Evolutionary conservation across 805 yeast species (phyloP), one percentile per base, ranked within the genome.

Genomic region (Lipomyces chichibuensis): DNA sequence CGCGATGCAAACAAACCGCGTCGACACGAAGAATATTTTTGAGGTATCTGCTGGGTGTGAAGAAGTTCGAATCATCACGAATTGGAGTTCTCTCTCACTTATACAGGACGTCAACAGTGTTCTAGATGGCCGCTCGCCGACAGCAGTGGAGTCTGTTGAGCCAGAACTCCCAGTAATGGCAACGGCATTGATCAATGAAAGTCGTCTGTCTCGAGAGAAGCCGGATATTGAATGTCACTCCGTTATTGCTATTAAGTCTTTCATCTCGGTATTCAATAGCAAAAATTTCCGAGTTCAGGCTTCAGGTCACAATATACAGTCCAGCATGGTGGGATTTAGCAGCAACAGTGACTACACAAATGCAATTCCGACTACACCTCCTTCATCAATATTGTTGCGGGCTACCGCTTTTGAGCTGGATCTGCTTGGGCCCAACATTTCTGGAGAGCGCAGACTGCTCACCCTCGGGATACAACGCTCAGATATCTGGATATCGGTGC

Each of bases 361-460:
- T 9, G 29, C 43, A 23, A 37, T 53, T 20, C 25, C 20, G 6
- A 17, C 13, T 17, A 23, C 59, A 9, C 6, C n/a, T 20, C 61
- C 65, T 13, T 63, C 69, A 13, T 67, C 71, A 5, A n/a, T 64
- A 11, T 20, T 64, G 14, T 25, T 69, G 59, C 56, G 67, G 3
- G 53, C 66, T 1, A 58, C 60, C 4, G 64, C 70, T 2, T 39
- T 66, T 14, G 70, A 66, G 53, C 25, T 66, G 9, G 71, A 65
- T 23, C 14, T 69, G 4, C 37, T 69, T 25, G 57, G 54, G 35
- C 65, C 67, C 17, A 59, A 25, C 25, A 43, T 52, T 11, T 25
- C 60, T n/a, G 56, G 61, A 23, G 66, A 67, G 29, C 37, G 60
- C 13, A 55, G 64, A 17, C 37, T 67, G 14, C 23, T 59, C 8